Base-by-base conservation (phyloP, 768 basidiomycete species). In the Aureoboletus auriporus region DNA sequence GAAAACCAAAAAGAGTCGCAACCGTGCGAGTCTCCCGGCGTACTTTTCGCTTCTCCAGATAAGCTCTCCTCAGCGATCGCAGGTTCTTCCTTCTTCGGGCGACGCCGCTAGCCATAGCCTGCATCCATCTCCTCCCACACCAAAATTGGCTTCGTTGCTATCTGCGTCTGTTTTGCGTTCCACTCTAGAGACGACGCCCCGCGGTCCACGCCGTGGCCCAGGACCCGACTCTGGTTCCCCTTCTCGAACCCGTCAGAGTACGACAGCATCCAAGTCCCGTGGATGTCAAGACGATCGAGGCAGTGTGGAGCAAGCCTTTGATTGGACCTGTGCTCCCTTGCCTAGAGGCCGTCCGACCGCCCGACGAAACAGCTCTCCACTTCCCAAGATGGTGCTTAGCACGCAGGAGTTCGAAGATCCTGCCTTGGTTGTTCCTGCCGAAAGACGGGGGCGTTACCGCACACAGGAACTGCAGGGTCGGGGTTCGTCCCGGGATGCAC, bases 31-130 rank as follows among this genome's bases (percentile, higher is more conserved):
- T 62, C 76, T 89, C 27, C 86, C 86, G 17, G 78, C 84, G 16
- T 86, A 81, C 66, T 89, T 89, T 64, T 86, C 84, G 40, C 73
- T 87, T 49, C 75, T 89, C 34, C 78, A 82, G 61, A 70, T 81
- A 55, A 69, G 67, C 54, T 74, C 73, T 42, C 66, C 57, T 49
- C 70, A 39, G 72, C 79, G 44, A 69, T 59, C 55, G 47, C 75
- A 46, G 16, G 56, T 44, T 37, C 51, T 53, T 33, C 72, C 77
- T 42, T 75, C 77, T 39, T 78, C 80, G 40, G 72, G 66, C 33
- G 67, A 72, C 52, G 75, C 75, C 26, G 66, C 72, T 52, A 50
- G 51, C 42, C 56, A 52, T 52, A 36, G 53, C 34, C 64, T 72
- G 33, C 78, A 75, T 26, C 69, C 71, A 13, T 82, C 82, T 30